Evolutionary conservation across 1,284 basidiomycete genomes (phyloP).

Genomic region (Naganishia sp.): DNA sequence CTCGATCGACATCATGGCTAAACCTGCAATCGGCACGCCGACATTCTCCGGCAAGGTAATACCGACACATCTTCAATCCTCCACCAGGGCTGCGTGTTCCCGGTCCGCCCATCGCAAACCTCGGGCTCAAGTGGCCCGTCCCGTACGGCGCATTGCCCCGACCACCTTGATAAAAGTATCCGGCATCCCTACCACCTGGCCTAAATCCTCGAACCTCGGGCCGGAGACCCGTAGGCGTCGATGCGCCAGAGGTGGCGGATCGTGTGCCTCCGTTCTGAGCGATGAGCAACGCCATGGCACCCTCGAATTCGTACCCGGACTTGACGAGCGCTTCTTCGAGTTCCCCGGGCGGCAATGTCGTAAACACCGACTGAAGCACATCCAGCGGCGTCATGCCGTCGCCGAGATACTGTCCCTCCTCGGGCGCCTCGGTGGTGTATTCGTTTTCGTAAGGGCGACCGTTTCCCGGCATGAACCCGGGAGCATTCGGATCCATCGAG

Average conservation of each 20-base stretch:
- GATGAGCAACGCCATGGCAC: conserved; percentile 87
- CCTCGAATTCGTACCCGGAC: conserved; percentile 91
- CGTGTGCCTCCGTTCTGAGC: conserved; percentile 59
- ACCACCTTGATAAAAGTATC: conserved; percentile 44
- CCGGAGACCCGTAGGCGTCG: conserved; percentile 39
- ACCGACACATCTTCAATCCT: conserved; percentile 77
- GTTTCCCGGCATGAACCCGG: conserved; percentile 15
- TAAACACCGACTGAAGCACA: conserved; percentile 88
- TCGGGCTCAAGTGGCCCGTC: conserved; percentile 41
- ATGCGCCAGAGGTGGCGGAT: conserved; percentile 43
- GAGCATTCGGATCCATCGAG: conserved; percentile 17
- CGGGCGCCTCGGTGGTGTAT: conserved; percentile 1
- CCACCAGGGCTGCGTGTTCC: conserved; percentile 60
- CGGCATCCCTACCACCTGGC: conserved; percentile 31
- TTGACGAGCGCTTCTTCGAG: conserved; percentile 87
- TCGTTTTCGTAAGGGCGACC: conserved; percentile 8
- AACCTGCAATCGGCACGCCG: conserved; percentile 94
- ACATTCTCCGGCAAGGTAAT: conserved; percentile 95
- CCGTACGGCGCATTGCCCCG: conserved; percentile 43
- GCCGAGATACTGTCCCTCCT: conserved; percentile 61
- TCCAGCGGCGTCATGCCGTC: conserved; percentile 97
- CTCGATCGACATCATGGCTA: conserved; percentile 88
- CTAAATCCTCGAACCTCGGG: conserved; percentile 22
- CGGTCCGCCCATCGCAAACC: conserved; percentile 43
- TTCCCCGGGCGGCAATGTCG: conserved; percentile 81